Evolutionary conservation across 1,139 yeast genomes (phyloP), one percentile per base, ranked within the genome.

Genomic region (Groenewaldozyma sp.): DNA sequence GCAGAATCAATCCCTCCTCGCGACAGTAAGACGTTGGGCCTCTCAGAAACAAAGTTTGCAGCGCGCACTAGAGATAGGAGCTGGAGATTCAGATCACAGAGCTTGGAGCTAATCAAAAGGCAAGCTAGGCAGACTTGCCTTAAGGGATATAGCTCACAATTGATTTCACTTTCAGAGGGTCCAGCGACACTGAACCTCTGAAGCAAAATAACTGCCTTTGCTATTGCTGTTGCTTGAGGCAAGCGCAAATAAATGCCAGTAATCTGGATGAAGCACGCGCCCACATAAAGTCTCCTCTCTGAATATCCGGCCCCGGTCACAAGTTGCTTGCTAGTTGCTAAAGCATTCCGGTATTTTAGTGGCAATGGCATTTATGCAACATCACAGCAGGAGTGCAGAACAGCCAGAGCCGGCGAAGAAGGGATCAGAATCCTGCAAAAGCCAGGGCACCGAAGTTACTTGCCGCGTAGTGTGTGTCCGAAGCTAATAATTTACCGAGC

Each of bases 151-250:
- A 29, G 19, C 20, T 29, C 33, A 11, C 17, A 5, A 14, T 7
- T 4, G 13, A n/a, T 5, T 6, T n/a, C 10, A 19, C 17, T 6
- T 17, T 7, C 6, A 7, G 22, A 21, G 9, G 33, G 33, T 18
- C 17, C 33, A 5, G 17, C 21, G 11, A 18, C 36, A 5, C 24
- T 38, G 34, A 41, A 45, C 27, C 52, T 41, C 32, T 49, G 52
- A 22, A 48, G 28, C 11, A 44, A 34, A 3, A 45, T 45, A 24
- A 50, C 45, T 1, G 50, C 54, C 20, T 41, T 35, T 2, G 46
- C 29, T 2, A 47, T 45, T 3, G 17, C 33, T n/a, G 41, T 44
- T 3, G 36, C 21, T 36, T 49, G 51, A 10, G 42, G 43, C 11
- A 42, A 32, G 9, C 29, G 29, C 16, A 49, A 41, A 24, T 36